Base-by-base conservation (phyloP, 2,329 filamentous ascomycete species). In the Aspergillus quadricinctus region DNA sequence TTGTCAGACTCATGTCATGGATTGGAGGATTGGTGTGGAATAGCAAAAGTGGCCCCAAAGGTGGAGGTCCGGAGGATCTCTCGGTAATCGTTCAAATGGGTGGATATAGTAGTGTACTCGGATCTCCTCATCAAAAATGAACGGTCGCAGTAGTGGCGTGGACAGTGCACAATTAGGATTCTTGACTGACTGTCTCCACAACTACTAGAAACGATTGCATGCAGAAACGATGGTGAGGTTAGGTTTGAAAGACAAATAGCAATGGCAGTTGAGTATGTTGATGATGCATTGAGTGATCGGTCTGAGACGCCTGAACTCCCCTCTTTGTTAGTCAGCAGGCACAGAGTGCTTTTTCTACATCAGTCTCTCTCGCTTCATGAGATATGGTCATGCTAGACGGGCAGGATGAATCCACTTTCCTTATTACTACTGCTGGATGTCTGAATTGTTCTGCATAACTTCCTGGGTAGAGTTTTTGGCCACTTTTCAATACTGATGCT, bases 1-100 rank as follows among this genome's bases (percentile, higher is more conserved):
- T 75, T 53, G 74, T 76, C 68, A 75, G 66, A 69, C 72, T 76
- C 74, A 76, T 76, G 55, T 76, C 74, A 76, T 76, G 56, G 58
- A 61, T 37, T 37, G 31, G 31, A 37, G 5, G 31, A 37, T 37
- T 37, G 31, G 31, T n/a, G 14, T 37, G 31, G 55, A 59, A 48
- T 37, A 46, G 41, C 31, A 29, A 37, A 41, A 52, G 37, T 23
- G 48, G 28, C 37, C 51, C 48, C 55, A 57, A 55, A 55, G 54
- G 55, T 56, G 60, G 58, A 55, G 59, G 48, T 37, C 14, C 31
- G 31, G 31, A 37, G 31, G 17, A 37, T 37, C 31, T 17, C 2
- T 37, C 31, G 31, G 31, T 37, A 48, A 29, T 29, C 31, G 52
- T 50, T 51, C 49, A 51, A 21, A 21, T 6, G 43, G 11, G 43